Conservation (phyloP, 495 filamentous ascomycete species). For the Penicillium goetzii region DNA sequence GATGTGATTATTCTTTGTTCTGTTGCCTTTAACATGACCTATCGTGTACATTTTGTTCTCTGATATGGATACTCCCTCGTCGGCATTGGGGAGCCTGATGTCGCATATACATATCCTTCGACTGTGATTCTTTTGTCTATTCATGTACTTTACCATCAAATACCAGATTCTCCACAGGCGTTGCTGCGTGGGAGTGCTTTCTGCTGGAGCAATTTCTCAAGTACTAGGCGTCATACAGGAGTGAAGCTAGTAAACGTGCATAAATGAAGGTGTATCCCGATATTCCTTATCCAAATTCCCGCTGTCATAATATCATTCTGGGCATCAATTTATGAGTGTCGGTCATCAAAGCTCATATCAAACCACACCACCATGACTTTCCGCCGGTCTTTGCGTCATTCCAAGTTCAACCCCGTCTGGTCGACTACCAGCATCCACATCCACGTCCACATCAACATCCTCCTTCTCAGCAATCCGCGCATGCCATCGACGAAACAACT, state of each 20-base stretch:
- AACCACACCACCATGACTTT: slow-evolving; percentile 9
- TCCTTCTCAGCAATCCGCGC: slow-evolving; percentile 36
- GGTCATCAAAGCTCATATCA: slow-evolving; percentile 3
- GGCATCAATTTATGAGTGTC: background rate
- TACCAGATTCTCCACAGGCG: background rate
- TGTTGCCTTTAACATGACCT: slow-evolving; percentile 17
- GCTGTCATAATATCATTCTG: background rate
- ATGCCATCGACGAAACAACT: slow-evolving; percentile 54
- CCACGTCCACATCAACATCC: slow-evolving; percentile 18
- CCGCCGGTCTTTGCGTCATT: slow-evolving; percentile 15
- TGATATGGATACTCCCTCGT: slow-evolving; percentile 18
- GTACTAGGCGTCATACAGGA: background rate
- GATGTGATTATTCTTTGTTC: slow-evolving; percentile 1
- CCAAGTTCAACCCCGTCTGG: slow-evolving; percentile 12
- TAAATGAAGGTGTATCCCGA: too few relatives aligned
- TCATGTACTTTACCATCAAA: slow-evolving; percentile 17
- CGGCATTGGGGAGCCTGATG: slow-evolving; percentile 6
- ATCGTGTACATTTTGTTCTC: slow-evolving; percentile 27
- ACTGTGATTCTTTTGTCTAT: slow-evolving; percentile 27
- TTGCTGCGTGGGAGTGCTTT: slow-evolving; percentile 5
- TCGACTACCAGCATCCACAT: background rate
- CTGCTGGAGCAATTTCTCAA: background rate
- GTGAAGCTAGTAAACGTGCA: too few relatives aligned
- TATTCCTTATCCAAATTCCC: background rate
- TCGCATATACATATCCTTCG: slow-evolving; percentile 30